Percentiles rank a stretch among this genome's conserved stretches.
Evolutionary conservation across 2,329 filamentous ascomycete species (phyloP).

Genomic region (Pestalotiopsis sp.): DNA sequence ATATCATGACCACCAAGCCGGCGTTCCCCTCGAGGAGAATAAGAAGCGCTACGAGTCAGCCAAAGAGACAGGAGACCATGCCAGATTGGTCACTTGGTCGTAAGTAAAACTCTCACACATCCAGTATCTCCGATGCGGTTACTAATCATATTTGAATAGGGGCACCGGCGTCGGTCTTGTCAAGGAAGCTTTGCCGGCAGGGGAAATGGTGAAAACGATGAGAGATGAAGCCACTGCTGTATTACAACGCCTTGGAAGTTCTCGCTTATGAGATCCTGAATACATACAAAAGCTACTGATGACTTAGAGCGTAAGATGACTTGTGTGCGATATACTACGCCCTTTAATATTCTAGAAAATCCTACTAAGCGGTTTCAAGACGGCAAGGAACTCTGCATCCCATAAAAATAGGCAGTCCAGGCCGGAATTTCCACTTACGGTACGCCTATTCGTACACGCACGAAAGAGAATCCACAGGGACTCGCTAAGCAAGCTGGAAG

Average conservation of each 20-base stretch:
- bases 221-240: conserved; percentile 17
- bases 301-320: not conserved
- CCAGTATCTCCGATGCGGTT: not conserved
- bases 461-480: too few relatives aligned
- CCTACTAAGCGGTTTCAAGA: too few relatives aligned
- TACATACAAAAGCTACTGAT: not conserved
- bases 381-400: too few relatives aligned
- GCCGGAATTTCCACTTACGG: too few relatives aligned
- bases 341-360: not conserved
- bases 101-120: conserved; percentile 22
- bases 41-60: conserved; percentile 1
- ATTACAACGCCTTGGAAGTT: not conserved
- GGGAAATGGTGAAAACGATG: conserved; percentile 28
- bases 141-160: conserved; percentile 15
- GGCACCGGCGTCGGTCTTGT: conserved; percentile 32
- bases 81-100: conserved; percentile 34
- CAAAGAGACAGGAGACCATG: conserved; percentile 13
- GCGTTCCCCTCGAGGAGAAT: conserved; percentile 31
- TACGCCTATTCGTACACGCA: too few relatives aligned
- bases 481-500: too few relatives aligned
- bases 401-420: too few relatives aligned
- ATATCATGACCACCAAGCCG: conserved; percentile 25
- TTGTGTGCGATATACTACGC: not conserved
- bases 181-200: conserved; percentile 27
- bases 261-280: not conserved